Evolutionary conservation across 2,329 filamentous ascomycete species (phyloP), one percentile per base, ranked within the genome.

Genomic region (Raffaelea deltoideospora): DNA sequence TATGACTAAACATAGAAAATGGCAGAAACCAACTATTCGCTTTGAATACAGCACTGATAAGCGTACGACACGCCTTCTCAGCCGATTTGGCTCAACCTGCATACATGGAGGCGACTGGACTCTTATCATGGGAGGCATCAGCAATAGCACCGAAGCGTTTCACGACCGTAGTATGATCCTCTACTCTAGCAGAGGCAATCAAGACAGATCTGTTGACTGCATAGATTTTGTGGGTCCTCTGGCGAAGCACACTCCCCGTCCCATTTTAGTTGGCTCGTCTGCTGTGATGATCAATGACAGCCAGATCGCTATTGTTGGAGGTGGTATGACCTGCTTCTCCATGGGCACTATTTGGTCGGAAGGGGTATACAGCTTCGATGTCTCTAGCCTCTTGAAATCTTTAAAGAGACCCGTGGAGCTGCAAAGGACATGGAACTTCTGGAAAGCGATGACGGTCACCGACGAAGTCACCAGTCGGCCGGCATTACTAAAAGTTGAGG

Each of bases 341-440:
- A 93, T 93, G 67, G 86, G 86, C 2, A 82, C 81, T 7, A 86
- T 73, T 49, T 92, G 83, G 82, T 87, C 86, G 35, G 64, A 65
- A 23, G 72, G 72, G 2, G 60, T 66, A 11, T 78, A 63, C 35
- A 52, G 57, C 3, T 47, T 75, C 18, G 35, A 27, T 10, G 5
- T 31, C 15, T 14, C 17, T 10, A 14, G 20, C 29, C n/a, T 20
- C 13, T 6, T 10, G 11, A 4, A n/a, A 14, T 18, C 17, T 15
- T 21, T 4, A 10, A 11, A 33, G 22, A 13, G 8, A 9, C 22
- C 14, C 10, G 3, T 18, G 5, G 3, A 2, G 14, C 6, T 3
- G 10, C 24, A 10, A 8, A 17, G n/a, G 3, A 10, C 13, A 13
- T 45, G 41, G 45, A 15, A 20, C 1, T 40, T 37, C 10, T 23